Conservation (phyloP, 768 basidiomycete species). For the Daedaleopsis sinensis region DNA sequence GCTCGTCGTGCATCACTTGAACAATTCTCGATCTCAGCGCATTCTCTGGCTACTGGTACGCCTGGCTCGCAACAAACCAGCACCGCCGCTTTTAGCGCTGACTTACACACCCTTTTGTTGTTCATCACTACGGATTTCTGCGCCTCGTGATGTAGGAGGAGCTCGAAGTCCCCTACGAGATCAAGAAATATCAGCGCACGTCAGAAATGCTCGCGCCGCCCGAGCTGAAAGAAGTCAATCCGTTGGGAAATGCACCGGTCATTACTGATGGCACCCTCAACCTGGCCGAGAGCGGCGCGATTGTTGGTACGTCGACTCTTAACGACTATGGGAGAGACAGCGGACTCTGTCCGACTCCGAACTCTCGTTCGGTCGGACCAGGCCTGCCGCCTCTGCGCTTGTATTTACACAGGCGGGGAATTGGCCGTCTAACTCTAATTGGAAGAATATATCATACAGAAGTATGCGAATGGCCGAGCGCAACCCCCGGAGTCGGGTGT, state of each 20-base stretch:
- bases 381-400: no score
- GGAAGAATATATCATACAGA: conserved; percentile 39
- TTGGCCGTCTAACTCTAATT: not conserved
- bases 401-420: no score
- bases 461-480: conserved; percentile 34
- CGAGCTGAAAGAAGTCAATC: conserved; percentile 37
- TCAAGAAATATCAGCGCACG: conserved; percentile 35
- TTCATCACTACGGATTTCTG: not conserved
- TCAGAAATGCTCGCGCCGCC: conserved; percentile 30
- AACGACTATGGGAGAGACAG: no score
- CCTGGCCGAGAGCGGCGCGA: conserved; percentile 42
- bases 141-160: conserved; percentile 45
- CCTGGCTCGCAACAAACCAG: not conserved
- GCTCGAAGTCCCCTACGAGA: conserved; percentile 41
- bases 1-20: conserved; percentile 45
- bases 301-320: conserved; percentile 31
- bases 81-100: not conserved
- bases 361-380: not conserved
- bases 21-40: conserved; percentile 52
- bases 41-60: conserved; percentile 49
- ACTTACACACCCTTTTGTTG: not conserved
- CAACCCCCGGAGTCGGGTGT: conserved; percentile 28
- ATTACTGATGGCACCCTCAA: conserved; percentile 41
- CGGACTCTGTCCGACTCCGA: not conserved
- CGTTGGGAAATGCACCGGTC: conserved; percentile 40